Evolutionary conservation across 257 asterid genomes (phyloP), one percentile per base, ranked within the genome.

Genomic region (Solanum sejunctum): DNA sequence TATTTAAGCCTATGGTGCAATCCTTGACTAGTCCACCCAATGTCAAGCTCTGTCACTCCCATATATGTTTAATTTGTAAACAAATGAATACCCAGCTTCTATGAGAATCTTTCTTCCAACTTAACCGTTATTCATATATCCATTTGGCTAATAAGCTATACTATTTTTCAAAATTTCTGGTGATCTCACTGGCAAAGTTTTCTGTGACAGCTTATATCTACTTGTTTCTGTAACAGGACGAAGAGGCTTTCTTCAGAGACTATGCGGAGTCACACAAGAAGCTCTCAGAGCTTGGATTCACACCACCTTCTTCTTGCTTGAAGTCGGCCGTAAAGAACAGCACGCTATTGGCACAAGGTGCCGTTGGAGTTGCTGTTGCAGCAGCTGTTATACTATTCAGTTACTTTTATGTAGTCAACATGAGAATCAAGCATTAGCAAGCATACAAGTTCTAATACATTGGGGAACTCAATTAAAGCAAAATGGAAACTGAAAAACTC

Each of bases 251-350:
- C 92, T 92, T 94, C 89, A 91, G 80, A 87, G 98, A 96, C 85
- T 94, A 96, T 49, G 97, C 97, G 1, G 92, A 66, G 7, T 95
- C 98, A 41, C 98, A 96, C 89, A 95, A 96, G 87, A 94, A 91
- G 81, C 95, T 96, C n/a, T 94, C 98, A 2, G 98, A 96, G 86
- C 92, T 96, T 41, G 98, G 98, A 52, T 94, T 96, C 71, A 73
- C 81, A 69, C 90, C 89, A 10, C 90, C 92, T 39, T 85, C 86
- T 1, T 88, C 91, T 10, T n/a, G 55, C 43, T 80, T 84, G 81
- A 88, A 85, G 81, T 80, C 63, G 80, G 75, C 87, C 23, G 6
- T 83, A 12, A 90, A 85, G 84, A 92, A 88, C 86, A 83, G 87
- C 4, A 64, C 84, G n/a, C 78, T 86, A 10, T 41, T 89, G 86